Evolutionary conservation across 1,284 basidiomycete species (phyloP), one percentile per base, ranked within the genome.

Genomic region (Cystobasidium pallidum): DNA sequence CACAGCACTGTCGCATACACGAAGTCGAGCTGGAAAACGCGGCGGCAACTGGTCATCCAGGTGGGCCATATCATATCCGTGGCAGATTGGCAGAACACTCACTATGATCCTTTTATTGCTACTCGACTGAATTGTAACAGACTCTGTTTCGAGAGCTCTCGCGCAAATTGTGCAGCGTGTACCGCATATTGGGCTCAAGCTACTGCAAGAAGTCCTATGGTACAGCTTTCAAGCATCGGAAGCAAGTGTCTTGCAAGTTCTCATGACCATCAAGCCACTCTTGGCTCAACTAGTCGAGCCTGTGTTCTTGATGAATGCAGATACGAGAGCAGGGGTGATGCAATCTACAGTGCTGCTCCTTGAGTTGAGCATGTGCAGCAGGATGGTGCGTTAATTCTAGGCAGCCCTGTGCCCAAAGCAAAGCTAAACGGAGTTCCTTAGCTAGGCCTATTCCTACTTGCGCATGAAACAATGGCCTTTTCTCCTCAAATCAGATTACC

Each of bases 391-490:
- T 10, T 6, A 51, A 3, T 15, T 11, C 43, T 19, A 19, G 15
- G 15, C 26, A 8, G 45, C 49, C n/a, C n/a, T 6, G 17, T 51
- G 21, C 24, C 24, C 17, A 26, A 4, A 6, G 49, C 17, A 24
- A 51, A 51, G 49, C 49, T 51, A 15, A 51, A 39, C 36, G 13
- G 36, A 39, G 36, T 7, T 2, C 11, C 49, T 51, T 4, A 11
- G 4, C n/a, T n/a, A 51, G 49, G 49, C 49, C 7, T 51, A 26
- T 6, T 24, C 8, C 49, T 51, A 51, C 49, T 24, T 47, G 15
- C 54, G 36, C 28, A 11, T 26, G 55, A 57, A 59, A 21, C 58
- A 47, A n/a, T 68, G 66, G 66, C 66, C 66, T 3, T 7, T 32
- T 0, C 36, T 68, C 19, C 24, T 68, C 19, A 59, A 58, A 41